These are phyloP conservation scores for Coprinopsis sp. DNA, from an alignment of 768 basidiomycete genomes.

Conservation along the genomic window DNA sequence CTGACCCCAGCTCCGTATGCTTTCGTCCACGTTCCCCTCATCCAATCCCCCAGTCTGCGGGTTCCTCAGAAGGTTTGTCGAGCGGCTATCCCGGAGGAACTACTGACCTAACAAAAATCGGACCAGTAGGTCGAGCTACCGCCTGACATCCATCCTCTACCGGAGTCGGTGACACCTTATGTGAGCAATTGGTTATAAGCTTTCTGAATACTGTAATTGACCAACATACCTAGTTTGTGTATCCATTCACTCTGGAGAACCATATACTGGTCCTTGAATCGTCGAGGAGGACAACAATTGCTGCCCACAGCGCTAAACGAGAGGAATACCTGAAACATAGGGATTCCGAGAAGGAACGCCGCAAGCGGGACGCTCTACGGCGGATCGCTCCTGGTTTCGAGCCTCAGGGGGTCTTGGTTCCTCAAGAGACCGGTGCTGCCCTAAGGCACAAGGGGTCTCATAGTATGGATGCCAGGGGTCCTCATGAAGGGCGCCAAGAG, in stretches of 20 bases:
- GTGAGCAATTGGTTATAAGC: constrained; percentile 35
- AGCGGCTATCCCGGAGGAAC: neutral
- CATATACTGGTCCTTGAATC: constrained; percentile 77
- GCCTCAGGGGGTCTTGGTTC: constrained; percentile 53
- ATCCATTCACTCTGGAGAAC: constrained; percentile 90
- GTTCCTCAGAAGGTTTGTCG: constrained; percentile 70
- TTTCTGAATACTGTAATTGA: neutral
- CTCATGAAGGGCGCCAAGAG: constrained; percentile 15
- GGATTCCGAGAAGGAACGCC: constrained; percentile 70
- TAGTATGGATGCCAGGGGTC: constrained; percentile 5
- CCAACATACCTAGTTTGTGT: constrained; percentile 68
- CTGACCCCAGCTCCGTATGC: constrained; percentile 83
- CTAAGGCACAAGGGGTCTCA: constrained; percentile 16
- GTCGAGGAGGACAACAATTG: constrained; percentile 61
- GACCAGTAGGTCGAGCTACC: constrained; percentile 70
- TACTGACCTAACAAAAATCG: constrained; percentile 5
- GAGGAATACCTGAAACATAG: constrained; percentile 67
- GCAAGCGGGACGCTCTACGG: constrained; percentile 62
- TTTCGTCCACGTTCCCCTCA: constrained; percentile 66
- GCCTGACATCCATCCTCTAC: constrained; percentile 90
- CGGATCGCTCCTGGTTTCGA: constrained; percentile 84
- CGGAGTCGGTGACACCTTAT: constrained; percentile 85
- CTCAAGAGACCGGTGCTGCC: constrained; percentile 33
- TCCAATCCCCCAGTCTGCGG: constrained; percentile 88
- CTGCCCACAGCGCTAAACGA: constrained; percentile 60